A percentile compares a stretch with the other conserved stretches of the same genome.
phyloP scores from a whole-genome alignment of 345 rosid species.

The Aethionema arabicum region DNA sequence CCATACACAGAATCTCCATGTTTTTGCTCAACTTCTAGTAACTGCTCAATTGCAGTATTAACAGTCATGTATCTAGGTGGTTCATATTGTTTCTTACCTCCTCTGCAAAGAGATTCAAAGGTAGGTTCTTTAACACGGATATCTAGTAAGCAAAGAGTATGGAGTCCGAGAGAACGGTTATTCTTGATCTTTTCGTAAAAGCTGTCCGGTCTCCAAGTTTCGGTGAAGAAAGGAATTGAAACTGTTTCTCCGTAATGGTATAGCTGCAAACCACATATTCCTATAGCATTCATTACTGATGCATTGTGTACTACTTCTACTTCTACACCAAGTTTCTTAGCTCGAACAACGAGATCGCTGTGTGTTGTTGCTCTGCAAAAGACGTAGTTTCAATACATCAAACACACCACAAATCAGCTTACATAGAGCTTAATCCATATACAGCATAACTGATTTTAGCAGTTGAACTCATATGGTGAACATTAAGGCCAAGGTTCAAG shows the following conservation, averaged over 20 bases:
- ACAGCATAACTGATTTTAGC: too few relatives aligned
- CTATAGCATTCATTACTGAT: constrained; percentile 91
- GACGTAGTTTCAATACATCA: background rate
- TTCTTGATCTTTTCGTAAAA: constrained; percentile 76
- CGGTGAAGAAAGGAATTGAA: constrained; percentile 81
- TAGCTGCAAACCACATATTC: constrained; percentile 87
- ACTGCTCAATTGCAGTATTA: constrained; percentile 86
- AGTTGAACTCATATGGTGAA: too few relatives aligned
- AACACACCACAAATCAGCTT: background rate
- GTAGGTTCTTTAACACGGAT: constrained; percentile 93
- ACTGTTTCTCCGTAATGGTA: constrained; percentile 93
- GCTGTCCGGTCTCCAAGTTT: constrained; percentile 92
- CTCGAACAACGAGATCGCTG: constrained; percentile 89
- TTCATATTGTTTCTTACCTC: constrained; percentile 84
- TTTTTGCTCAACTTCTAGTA: constrained; percentile 69
- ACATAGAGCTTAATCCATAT: background rate
- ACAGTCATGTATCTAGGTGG: constrained; percentile 87
- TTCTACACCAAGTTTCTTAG: constrained; percentile 62
- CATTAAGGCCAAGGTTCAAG: too few relatives aligned
- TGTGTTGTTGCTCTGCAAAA: constrained; percentile 84
- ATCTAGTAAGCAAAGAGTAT: constrained; percentile 89
- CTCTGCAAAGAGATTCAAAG: constrained; percentile 88
- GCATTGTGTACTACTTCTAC: constrained; percentile 89
- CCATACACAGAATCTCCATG: constrained; percentile 61
- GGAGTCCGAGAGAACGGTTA: constrained; percentile 70